phyloP scores from a whole-genome alignment of 371 early-diverging fungal species.

The Mortierella sp. region DNA sequence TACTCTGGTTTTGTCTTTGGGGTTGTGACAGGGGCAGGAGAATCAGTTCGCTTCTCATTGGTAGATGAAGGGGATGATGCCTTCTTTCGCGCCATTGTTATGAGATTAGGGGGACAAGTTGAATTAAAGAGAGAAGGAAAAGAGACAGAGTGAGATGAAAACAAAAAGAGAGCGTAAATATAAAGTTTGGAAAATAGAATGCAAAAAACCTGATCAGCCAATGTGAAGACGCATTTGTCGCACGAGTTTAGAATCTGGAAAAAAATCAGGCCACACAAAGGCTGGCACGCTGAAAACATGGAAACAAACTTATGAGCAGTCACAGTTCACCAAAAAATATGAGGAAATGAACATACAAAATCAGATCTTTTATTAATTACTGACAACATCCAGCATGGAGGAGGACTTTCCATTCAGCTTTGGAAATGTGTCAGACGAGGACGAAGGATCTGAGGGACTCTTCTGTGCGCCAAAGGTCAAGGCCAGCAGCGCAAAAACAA shows the following conservation, averaged over 20 bases:
- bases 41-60: background rate
- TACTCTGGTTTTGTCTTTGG: slow-evolving; percentile 59
- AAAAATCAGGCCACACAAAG: slow-evolving; percentile 1
- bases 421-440: slow-evolving; percentile 37
- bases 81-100: slow-evolving; percentile 10
- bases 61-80: slow-evolving; percentile 1
- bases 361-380: background rate
- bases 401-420: slow-evolving; percentile 54
- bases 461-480: slow-evolving; percentile 40
- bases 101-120: background rate
- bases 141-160: background rate
- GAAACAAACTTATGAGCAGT: background rate
- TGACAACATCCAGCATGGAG: slow-evolving; percentile 15
- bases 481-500: background rate
- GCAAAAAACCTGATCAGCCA: slow-evolving; percentile 2
- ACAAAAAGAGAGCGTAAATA: background rate
- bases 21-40: slow-evolving; percentile 13
- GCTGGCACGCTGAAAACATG: background rate
- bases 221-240: background rate
- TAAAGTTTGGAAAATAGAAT: background rate
- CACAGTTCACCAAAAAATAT: background rate
- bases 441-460: slow-evolving; percentile 23
- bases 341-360: background rate
- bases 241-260: background rate
- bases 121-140: background rate